phyloP scores from a whole-genome alignment of 2,329 filamentous ascomycete species.

The Microcera coccophila region DNA sequence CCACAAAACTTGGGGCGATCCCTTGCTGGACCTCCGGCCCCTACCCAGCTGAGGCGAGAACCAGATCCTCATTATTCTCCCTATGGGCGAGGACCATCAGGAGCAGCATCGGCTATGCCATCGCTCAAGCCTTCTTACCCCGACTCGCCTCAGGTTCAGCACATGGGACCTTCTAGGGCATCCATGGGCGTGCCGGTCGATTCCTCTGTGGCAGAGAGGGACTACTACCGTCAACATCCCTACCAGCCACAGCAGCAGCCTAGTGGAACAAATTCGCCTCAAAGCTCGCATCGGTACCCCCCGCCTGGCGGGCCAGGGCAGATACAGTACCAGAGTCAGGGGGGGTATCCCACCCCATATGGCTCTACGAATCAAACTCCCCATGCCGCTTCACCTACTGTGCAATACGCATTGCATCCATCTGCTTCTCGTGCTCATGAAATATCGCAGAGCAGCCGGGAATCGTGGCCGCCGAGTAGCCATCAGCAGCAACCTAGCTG shows the following conservation, averaged over 20 bases:
- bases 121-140: slow-evolving; percentile 51
- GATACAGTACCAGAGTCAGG: slow-evolving; percentile 42
- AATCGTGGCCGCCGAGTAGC: slow-evolving; percentile 33
- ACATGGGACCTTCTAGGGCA: slow-evolving; percentile 43
- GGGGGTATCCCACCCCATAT: slow-evolving; percentile 42
- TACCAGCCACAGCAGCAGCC: slow-evolving; percentile 35
- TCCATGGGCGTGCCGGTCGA: slow-evolving; percentile 40
- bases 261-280: slow-evolving; percentile 43
- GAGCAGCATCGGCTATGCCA: slow-evolving; percentile 47
- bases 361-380: slow-evolving; percentile 33
- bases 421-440: slow-evolving; percentile 43
- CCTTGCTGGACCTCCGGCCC: slow-evolving; percentile 37
- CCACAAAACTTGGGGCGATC: slow-evolving; percentile 43
- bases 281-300: slow-evolving; percentile 45
- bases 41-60: slow-evolving; percentile 47
- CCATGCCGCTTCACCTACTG: slow-evolving; percentile 50
- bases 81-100: slow-evolving; percentile 37
- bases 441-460: slow-evolving; percentile 34
- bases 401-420: slow-evolving; percentile 52
- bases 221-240: slow-evolving; percentile 46
- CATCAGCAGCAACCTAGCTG: slow-evolving; percentile 27
- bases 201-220: slow-evolving; percentile 37
- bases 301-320: slow-evolving; percentile 37
- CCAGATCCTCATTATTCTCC: slow-evolving; percentile 45
- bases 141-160: slow-evolving; percentile 49